Percentiles rank a stretch among this genome's conserved stretches.
phyloP scores from a whole-genome alignment of 306 rosid species.

The Psophocarpus tetragonolobus region DNA sequence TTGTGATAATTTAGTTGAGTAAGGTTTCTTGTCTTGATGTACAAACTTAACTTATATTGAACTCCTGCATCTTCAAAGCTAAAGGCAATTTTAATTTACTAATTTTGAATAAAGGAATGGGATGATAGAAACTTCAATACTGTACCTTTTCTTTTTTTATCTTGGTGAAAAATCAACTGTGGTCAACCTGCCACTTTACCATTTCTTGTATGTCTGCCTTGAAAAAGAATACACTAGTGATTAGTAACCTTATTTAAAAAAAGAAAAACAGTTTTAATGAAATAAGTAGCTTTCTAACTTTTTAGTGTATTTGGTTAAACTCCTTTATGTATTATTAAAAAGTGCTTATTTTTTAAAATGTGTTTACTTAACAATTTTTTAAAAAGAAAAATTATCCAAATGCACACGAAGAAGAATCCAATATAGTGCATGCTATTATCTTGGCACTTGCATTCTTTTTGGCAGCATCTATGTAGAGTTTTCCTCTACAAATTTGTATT shows the following conservation, averaged over 20 bases:
- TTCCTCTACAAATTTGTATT: background rate
- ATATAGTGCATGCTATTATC: background rate
- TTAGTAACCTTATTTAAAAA: too few relatives aligned
- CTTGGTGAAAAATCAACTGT: background rate
- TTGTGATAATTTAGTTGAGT: background rate
- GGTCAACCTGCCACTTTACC: background rate
- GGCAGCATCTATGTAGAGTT: background rate
- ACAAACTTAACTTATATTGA: background rate
- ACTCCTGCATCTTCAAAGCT: background rate
- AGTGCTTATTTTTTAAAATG: too few relatives aligned
- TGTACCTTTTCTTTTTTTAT: background rate
- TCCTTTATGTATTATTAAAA: too few relatives aligned
- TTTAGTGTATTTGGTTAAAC: too few relatives aligned
- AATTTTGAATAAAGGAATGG: background rate
- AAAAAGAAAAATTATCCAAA: too few relatives aligned
- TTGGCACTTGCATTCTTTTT: constrained; percentile 4
- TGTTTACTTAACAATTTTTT: too few relatives aligned
- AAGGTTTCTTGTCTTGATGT: background rate
- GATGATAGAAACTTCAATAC: background rate
- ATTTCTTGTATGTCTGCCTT: background rate
- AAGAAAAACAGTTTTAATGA: too few relatives aligned
- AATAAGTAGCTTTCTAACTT: too few relatives aligned
- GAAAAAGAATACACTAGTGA: too few relatives aligned
- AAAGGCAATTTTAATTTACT: background rate
- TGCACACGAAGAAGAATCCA: too few relatives aligned